A percentile compares a stretch with the other conserved stretches of the same genome.
Evolutionary conservation across 805 yeast species (phyloP).

Genomic region (Cephaloascus fragrans): DNA sequence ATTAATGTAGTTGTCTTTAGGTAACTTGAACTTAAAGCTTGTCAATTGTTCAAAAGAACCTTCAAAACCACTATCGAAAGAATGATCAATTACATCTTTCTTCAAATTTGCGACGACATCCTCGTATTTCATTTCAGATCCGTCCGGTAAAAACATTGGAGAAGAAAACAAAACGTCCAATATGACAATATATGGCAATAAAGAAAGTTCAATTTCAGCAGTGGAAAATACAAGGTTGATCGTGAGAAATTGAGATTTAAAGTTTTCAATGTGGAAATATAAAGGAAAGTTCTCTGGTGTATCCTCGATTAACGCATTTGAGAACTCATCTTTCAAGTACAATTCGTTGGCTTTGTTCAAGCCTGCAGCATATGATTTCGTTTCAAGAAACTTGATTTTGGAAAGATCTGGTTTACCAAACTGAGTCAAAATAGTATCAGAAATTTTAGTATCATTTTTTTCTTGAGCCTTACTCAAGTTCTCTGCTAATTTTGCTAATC

Average conservation of each 20-base stretch:
- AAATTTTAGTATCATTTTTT: slow-evolving; percentile 69
- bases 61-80: slow-evolving; percentile 46
- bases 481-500: slow-evolving; percentile 41
- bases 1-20: slow-evolving; percentile 46
- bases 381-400: slow-evolving; percentile 59
- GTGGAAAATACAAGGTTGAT: slow-evolving; percentile 55
- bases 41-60: slow-evolving; percentile 60
- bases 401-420: slow-evolving; percentile 72
- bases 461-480: slow-evolving; percentile 52
- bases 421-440: slow-evolving; percentile 47
- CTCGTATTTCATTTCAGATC: slow-evolving; percentile 53
- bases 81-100: slow-evolving; percentile 58
- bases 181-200: slow-evolving; percentile 55
- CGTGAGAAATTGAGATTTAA: slow-evolving; percentile 69
- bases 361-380: slow-evolving; percentile 57
- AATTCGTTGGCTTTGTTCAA: slow-evolving; percentile 25
- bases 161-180: slow-evolving; percentile 61
- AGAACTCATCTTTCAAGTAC: slow-evolving; percentile 14
- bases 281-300: slow-evolving; percentile 47
- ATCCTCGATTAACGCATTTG: slow-evolving; percentile 10
- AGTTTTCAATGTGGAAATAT: slow-evolving; percentile 70
- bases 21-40: slow-evolving; percentile 51
- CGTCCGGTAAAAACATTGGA: slow-evolving; percentile 60
- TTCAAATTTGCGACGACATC: slow-evolving; percentile 67
- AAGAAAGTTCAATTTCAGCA: slow-evolving; percentile 33